Evolutionary conservation across 495 filamentous ascomycete species (phyloP).

Genomic region (Aspergillus nidulans): DNA sequence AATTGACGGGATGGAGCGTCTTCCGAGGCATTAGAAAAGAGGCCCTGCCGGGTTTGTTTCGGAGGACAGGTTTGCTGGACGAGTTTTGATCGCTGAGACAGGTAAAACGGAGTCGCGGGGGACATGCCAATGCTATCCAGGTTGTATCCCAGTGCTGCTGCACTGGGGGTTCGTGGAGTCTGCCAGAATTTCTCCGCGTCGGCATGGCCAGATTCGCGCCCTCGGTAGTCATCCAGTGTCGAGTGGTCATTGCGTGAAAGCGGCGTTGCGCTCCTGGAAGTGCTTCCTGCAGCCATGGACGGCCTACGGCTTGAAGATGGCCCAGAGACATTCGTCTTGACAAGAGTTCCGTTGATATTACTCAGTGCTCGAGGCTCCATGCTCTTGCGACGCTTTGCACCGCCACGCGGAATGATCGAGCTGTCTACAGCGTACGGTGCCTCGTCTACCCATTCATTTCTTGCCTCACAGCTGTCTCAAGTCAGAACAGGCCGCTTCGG

Average conservation of each 20-base stretch:
- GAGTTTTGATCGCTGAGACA: constrained; percentile 49
- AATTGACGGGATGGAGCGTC: constrained; percentile 44
- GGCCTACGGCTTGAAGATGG: constrained; percentile 26
- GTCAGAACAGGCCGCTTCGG: constrained; percentile 18
- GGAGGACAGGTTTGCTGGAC: constrained; percentile 72
- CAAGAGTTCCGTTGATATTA: constrained; percentile 64
- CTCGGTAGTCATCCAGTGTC: constrained; percentile 15
- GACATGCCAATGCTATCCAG: constrained; percentile 45
- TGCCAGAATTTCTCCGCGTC: constrained; percentile 20
- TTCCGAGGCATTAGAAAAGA: constrained; percentile 33
- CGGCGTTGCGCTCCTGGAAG: constrained; percentile 31
- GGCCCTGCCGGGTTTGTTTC: constrained; percentile 49
- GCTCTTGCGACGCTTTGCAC: constrained; percentile 75
- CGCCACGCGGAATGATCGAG: constrained; percentile 67
- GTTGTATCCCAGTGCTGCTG: constrained; percentile 29
- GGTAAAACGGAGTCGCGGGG: constrained; percentile 52
- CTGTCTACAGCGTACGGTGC: constrained; percentile 67
- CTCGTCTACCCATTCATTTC: constrained; percentile 72
- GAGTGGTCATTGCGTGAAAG: constrained; percentile 14
- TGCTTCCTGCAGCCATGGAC: constrained; percentile 32
- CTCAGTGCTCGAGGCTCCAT: constrained; percentile 83
- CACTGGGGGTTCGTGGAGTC: constrained; percentile 33
- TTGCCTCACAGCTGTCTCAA: constrained; percentile 65
- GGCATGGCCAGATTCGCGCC: constrained; percentile 3
- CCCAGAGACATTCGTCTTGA: constrained; percentile 27